phyloP scores from a whole-genome alignment of 2,329 filamentous ascomycete genomes.

The Phoma sp. region DNA sequence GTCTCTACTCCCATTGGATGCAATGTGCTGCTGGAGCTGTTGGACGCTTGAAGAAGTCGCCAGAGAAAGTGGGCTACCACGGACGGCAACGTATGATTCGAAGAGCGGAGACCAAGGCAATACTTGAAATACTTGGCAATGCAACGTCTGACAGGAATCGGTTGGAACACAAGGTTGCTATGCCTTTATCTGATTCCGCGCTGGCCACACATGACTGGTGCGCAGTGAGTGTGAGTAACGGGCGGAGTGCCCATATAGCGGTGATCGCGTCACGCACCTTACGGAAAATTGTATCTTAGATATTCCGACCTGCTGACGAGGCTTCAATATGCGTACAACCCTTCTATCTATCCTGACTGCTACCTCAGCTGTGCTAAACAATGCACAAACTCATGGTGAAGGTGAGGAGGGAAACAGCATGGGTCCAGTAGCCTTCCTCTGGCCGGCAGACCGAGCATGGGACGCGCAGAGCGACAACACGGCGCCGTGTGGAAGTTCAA shows the following conservation, averaged over 20 bases:
- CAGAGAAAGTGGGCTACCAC: conserved; percentile 6
- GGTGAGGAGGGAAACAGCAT: conserved; percentile 47
- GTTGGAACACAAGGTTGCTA: conserved; percentile 5
- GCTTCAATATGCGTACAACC: conserved; percentile 14
- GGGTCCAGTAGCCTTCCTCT: conserved; percentile 67
- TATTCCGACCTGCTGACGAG: not conserved
- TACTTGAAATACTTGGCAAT: conserved; percentile 25
- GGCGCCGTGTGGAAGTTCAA: conserved; percentile 63
- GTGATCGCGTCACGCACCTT: not conserved
- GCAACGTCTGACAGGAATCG: conserved; percentile 13
- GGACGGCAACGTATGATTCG: conserved; percentile 12
- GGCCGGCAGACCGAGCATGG: conserved; percentile 66
- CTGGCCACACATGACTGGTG: conserved; percentile 5
- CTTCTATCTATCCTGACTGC: conserved; percentile 1
- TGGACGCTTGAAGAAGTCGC: conserved; percentile 6
- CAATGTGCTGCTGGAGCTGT: not conserved
- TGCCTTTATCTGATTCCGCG: conserved; percentile 15
- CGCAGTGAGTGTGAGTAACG: not conserved
- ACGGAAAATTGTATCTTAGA: too few species aligned
- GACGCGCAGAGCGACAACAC: conserved; percentile 61
- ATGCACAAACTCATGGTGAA: conserved; percentile 34
- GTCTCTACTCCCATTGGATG: conserved; percentile 2
- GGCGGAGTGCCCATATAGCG: conserved; percentile 6
- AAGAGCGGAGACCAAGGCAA: conserved; percentile 12
- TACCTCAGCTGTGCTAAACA: conserved; percentile 2